A percentile compares a stretch with the other conserved stretches of the same genome.
Evolutionary conservation across 208 protist species (phyloP).

Genomic region (Porcisia deanei): DNA sequence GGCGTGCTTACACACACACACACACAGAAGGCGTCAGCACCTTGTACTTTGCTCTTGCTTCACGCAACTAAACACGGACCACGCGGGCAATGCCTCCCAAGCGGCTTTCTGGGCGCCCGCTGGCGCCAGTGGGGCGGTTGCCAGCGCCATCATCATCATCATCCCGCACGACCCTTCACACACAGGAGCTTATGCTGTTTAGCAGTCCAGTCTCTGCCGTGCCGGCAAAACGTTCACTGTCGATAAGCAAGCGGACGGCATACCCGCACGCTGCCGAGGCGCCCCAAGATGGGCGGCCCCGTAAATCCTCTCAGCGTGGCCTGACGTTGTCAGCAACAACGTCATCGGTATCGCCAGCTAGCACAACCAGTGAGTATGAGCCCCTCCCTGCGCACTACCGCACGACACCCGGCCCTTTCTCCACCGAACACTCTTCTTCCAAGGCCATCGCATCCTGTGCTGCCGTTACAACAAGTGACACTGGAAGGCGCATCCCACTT

Average conservation of each 20-base stretch:
- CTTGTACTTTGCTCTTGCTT: not conserved
- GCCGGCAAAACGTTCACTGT: not conserved
- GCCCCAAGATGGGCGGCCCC: not conserved
- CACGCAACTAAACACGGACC: not conserved
- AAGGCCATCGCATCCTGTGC: not conserved
- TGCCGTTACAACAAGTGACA: not conserved
- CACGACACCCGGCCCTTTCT: not conserved
- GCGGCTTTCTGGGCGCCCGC: not conserved
- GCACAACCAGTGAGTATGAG: conserved; percentile 14
- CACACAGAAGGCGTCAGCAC: not conserved
- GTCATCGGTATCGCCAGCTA: not conserved
- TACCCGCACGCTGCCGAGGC: conserved; percentile 2
- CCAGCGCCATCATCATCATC: conserved; percentile 4
- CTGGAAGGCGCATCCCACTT: conserved; percentile 9
- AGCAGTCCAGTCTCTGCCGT: conserved; percentile 16
- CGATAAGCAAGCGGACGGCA: conserved; percentile 14
- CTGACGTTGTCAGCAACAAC: not conserved
- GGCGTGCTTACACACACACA: too few relatives aligned
- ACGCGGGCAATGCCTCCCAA: conserved; percentile 18
- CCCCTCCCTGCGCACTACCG: conserved; percentile 22
- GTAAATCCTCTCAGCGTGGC: conserved; percentile 9
- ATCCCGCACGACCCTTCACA: conserved; percentile 20
- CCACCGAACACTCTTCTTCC: not conserved
- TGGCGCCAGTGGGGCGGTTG: conserved; percentile 4
- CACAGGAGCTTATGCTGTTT: conserved; percentile 26